Base-by-base conservation (phyloP, 2,329 filamentous ascomycete species). In the Amesomyces nigricolor region DNA sequence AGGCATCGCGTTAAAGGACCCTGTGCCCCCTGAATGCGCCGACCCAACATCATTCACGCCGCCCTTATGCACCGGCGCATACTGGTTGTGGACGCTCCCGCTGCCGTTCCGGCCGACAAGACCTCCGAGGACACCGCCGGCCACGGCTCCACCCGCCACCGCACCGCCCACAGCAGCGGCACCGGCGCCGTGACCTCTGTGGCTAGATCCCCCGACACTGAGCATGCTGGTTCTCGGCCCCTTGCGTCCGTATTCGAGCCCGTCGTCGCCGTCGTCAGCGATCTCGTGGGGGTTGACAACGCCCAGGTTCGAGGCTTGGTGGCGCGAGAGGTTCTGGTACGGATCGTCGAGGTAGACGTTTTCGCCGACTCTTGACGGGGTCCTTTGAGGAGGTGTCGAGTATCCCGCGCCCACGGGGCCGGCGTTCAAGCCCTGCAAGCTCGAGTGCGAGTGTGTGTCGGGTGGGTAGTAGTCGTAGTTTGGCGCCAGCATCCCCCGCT, bases 261-360 rank as follows among this genome's bases (percentile, higher is more conserved):
- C 90, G 67, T 95, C 91, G 65, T 96, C 91, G 29, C 89, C 90
- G 66, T 96, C 91, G 68, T 96, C 91, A 19, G 81, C 81, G 61
- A 96, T 91, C 13, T 86, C 84, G 65, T 88, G 83, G 2, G 91
- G 90, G 67, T 96, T 85, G 57, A 94, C 79, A 1, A 81, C 73
- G 39, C 80, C 80, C 4, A 85, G 71, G 8, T 73, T 69, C 22
- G 77, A 71, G 56, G 78, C 77, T 30, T 71, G 77, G 70, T 66
- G 72, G 39, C 70, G 71, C 45, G 72, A 80, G 64, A 81, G 82
- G 62, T 80, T 78, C 53, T 81, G 79, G 67, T 89, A 90, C 0
- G 86, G 86, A 47, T 86, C 85, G 63, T 87, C 85, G 30, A 75
- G 72, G 66, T 81, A 83, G 59, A 77, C 66, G 17, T 76, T 71